These are phyloP conservation scores for Penicillium sclerotiorum DNA, from an alignment of 2,329 filamentous ascomycete genomes.

Conservation along the genomic window DNA sequence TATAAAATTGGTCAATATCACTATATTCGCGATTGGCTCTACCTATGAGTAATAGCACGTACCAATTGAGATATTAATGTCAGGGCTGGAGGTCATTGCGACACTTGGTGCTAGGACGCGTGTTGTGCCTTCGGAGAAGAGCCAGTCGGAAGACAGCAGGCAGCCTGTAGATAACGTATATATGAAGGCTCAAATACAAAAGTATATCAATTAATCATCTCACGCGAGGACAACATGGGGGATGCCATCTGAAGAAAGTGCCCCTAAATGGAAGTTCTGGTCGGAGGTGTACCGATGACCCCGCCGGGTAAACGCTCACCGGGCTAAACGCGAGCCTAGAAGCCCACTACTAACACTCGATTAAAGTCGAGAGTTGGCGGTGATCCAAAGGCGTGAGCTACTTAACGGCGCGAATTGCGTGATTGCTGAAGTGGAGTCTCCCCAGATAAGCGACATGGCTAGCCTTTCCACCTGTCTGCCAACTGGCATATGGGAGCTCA, in stretches of 20 bases:
- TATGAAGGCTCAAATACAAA: too few species aligned
- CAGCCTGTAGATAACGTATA: not conserved
- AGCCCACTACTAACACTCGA: not conserved
- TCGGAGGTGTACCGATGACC: slow-evolving; percentile 5
- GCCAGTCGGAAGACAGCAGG: not conserved
- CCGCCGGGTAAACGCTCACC: not conserved
- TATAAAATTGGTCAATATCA: not conserved
- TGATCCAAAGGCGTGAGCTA: too few species aligned
- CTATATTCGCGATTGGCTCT: too few species aligned
- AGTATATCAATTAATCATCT: too few species aligned
- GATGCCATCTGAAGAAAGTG: not conserved
- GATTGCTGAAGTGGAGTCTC: too few species aligned
- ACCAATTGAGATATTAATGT: slow-evolving; percentile 7
- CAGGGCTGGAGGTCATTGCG: not conserved
- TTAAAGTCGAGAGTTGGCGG: too few species aligned
- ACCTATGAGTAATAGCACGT: not conserved
- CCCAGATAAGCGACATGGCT: too few species aligned
- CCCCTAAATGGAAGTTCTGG: slow-evolving; percentile 2
- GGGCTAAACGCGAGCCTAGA: too few species aligned
- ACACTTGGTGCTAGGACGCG: not conserved
- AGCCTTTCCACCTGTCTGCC: too few species aligned
- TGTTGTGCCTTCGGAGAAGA: not conserved
- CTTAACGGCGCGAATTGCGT: too few species aligned
- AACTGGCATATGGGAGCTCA: not conserved
- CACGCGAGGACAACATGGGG: not conserved